Base-by-base conservation (phyloP, 1,284 basidiomycete genomes). In the Coniferiporia sulphurascens region DNA sequence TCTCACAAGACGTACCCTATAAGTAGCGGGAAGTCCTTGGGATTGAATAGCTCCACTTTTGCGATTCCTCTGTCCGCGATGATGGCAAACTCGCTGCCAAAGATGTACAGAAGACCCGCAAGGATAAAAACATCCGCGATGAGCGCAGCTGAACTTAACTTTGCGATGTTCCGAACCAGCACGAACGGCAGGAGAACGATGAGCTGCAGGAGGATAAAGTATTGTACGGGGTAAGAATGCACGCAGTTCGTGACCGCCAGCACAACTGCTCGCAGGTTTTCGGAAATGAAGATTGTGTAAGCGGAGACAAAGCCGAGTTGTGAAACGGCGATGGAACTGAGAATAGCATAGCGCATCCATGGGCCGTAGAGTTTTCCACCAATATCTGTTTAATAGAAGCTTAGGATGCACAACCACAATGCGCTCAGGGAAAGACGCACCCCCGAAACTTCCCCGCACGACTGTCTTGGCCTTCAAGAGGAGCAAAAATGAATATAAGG, bases 81-180 rank as follows among this genome's bases (percentile, higher is more conserved):
- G 34, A 90, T 77, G 0, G 75, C 74, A 54, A 89, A 76, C 72
- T 98, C 95, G 68, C 86, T 90, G 12, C 86, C 79, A 61, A 91
- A 93, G 62, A 95, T 93, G 70, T 95, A 95, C 48, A 94, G 68
- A 58, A 95, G 75, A 2, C 97, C 96, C 22, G 91, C 83, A 9
- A 99, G 78, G 69, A 99, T 99, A 76, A 99, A 99, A 1, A 78
- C 94, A 71, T 99, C 97, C 2, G 97, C 97, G 21, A 98, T 74
- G 45, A 99, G 83, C 0, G 95, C 97, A 0, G 95, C 92, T 0
- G 89, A 88, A 66, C 93, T 95, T 38, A 99, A 80, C 74, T 97
- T 98, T 27, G 94, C 91, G 17, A 98, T 80, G 72, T 95, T 93
- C 32, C 95, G 83, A 55, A 97, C 80, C 65, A 98, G 85, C 8